phyloP scores from a whole-genome alignment of 495 filamentous ascomycete species.

The Parmelia sp. region DNA sequence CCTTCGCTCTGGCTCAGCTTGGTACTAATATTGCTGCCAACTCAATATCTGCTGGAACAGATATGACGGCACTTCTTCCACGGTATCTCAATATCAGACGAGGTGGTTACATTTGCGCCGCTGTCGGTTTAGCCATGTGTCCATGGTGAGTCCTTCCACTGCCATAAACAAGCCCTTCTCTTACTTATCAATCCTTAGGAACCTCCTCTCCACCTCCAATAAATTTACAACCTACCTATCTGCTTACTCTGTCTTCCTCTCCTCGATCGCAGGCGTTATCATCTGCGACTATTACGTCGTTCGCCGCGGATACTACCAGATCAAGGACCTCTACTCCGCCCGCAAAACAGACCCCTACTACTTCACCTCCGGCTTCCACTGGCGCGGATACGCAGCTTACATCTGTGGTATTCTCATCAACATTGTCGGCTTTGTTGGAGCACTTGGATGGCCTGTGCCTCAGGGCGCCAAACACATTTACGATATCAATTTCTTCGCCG shows the following conservation, averaged over 20 bases:
- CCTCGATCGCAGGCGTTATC: slow-evolving; percentile 86
- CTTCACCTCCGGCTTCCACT: slow-evolving; percentile 67
- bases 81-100: slow-evolving; percentile 83
- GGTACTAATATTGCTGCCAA: slow-evolving; percentile 95
- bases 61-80: slow-evolving; percentile 85
- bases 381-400: slow-evolving; percentile 79
- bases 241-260: slow-evolving; percentile 92
- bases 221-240: slow-evolving; percentile 93
- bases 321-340: slow-evolving; percentile 73
- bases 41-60: slow-evolving; percentile 81
- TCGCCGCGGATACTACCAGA: slow-evolving; percentile 72
- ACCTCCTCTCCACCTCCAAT: slow-evolving; percentile 68
- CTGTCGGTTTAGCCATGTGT: slow-evolving; percentile 79
- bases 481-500: slow-evolving; percentile 83
- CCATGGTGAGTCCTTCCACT: slow-evolving; percentile 42
- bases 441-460: slow-evolving; percentile 64
- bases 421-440: slow-evolving; percentile 85
- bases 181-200: slow-evolving; percentile 36
- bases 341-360: slow-evolving; percentile 63
- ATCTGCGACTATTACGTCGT: slow-evolving; percentile 87
- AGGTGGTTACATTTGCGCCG: slow-evolving; percentile 83
- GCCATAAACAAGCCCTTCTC: background rate
- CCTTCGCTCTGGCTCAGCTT: slow-evolving; percentile 80
- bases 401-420: slow-evolving; percentile 84
- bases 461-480: slow-evolving; percentile 82